Evolutionary conservation across 2,329 filamentous ascomycete genomes (phyloP), one percentile per base, ranked within the genome.

Genomic region (Fusarium avenaceum): DNA sequence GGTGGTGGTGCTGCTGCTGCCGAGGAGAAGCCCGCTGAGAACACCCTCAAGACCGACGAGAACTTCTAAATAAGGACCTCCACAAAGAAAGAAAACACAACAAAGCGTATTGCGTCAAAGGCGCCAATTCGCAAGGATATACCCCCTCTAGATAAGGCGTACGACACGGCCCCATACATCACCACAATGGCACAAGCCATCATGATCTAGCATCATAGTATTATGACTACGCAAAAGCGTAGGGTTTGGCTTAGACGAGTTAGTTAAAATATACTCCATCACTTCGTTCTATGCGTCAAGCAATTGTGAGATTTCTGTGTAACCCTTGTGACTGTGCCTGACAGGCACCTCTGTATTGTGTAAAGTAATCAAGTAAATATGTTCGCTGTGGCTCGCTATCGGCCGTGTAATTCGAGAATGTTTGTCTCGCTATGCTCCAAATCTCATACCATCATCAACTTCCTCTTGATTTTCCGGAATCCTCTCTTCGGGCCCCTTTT

Each of bases 121-220:
- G 47, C 46, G 64, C 65, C 43, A 38, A 43, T 65, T 69, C 44
- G 65, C 51, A 69, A 69, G 65, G 61, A 69, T 65, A 69, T 65
- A 69, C 67, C 65, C 65, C 60, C 33, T 35, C 49, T 69, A 56
- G 45, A 69, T 24, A 54, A 56, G 64, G 49, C 49, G 38, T 33
- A 48, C 19, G 53, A 49, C 20, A 48, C n/a, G 48, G 51, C 56
- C 57, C 40, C 35, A 58, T 33, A 54, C 35, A 68, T 56, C 30
- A 57, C 35, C 20, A 48, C n/a, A 50, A 47, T 39, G 58, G 28
- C 50, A 42, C 40, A 28, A 15, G 43, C 22, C 42, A 53, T 35
- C 35, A 44, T 40, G 33, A 45, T 38, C 38, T 47, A 52, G 33
- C 28, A 44, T 28, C 24, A 38, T 40, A 40, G 43, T 26, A 20